Evolutionary conservation across 148 eudicot species (phyloP), one percentile per base, ranked within the genome.

Genomic region (Rhododendron williamsianum): DNA sequence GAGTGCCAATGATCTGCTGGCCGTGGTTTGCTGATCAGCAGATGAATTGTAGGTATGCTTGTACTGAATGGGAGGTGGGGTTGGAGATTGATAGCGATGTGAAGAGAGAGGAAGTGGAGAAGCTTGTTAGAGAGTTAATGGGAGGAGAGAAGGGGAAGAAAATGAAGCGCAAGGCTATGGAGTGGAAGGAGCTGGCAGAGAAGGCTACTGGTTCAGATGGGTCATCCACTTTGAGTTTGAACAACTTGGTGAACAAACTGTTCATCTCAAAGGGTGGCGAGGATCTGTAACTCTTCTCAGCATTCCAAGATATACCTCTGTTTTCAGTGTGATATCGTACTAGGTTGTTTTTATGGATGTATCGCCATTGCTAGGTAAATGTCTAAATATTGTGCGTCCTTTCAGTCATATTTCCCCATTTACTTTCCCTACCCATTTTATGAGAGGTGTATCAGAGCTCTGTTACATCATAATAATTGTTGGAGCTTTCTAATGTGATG

Each of bases 1-100:
- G 86, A 45, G 86, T 76, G 38, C 86, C 86, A 1, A 56, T 84
- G 86, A 60, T 84, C 2, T 84, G 86, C 41, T 77, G 73, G 86
- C 86, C 81, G 18, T 84, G 4, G 58, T 76, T 76, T 8, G 86
- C 54, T 1, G 86, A 84, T 54, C 85, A 84, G 9, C 65, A 16
- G 12, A 84, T 21, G 4, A 74, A 74, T 35, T 74, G 85, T 9
- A 73, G 45, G 6, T 73, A 73, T 16, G 2, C 5, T 6, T 73
- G 77, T 16, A 73, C 77, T 12, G 74, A 69, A 69, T 69, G 74
- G 74, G 36, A 69, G 74, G 74, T 69, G 13, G 74, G 36, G 74
- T 3, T 69, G 35, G 74, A 69, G 36, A 69, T 69, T 10, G 0
- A 15, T 27, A 4, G 18, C 3, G 74, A 69, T 27, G 5, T 27